Base-by-base conservation (phyloP, 2,329 filamentous ascomycete genomes). In the Canariomyces notabilis region DNA sequence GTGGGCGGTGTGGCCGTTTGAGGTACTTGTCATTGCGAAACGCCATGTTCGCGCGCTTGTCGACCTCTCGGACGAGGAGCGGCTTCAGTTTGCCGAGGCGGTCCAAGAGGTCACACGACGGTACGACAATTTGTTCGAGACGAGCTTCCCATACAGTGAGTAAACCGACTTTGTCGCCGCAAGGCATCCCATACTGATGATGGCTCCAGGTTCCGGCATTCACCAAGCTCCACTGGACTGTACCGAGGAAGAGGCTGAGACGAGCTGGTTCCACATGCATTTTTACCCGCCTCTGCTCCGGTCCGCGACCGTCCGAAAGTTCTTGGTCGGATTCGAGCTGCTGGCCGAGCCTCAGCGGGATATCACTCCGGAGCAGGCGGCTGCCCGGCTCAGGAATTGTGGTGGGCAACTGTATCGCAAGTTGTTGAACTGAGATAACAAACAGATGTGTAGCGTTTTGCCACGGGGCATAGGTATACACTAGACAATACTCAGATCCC, bases 1-100 rank as follows among this genome's bases (percentile, higher is more conserved):
- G 89, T 98, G 93, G 93, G 93, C 89, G 1, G 77, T 89, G 15
- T 98, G 93, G 93, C 93, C 93, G 0, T 98, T 96, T 52, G 93
- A 98, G 72, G 85, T 91, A 37, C 85, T 98, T 73, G 78, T 98
- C 49, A 74, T 96, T 22, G 81, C 87, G 51, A 94, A 89, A 70
- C 74, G 81, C 51, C 90, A 96, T 64, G 85, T 90, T 56, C 82
- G 89, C 34, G 85, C 86, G 1, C 75, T 98, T 37, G 82, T 95
- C 14, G 91, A 98, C 64, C 74, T 98, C 31, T 79, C 77, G 40
- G 74, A 77, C 8, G 68, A 75, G 20, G 91, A 97, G 67, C 81
- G 83, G 54, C 63, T 76, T 18, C 74, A 83, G 40, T 80, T 97
- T 51, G 89, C 93, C 12, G 87, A 95, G 62, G 82, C 84, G 1